phyloP scores from a whole-genome alignment of 768 basidiomycete species.

The Rhizopogon rudus region DNA sequence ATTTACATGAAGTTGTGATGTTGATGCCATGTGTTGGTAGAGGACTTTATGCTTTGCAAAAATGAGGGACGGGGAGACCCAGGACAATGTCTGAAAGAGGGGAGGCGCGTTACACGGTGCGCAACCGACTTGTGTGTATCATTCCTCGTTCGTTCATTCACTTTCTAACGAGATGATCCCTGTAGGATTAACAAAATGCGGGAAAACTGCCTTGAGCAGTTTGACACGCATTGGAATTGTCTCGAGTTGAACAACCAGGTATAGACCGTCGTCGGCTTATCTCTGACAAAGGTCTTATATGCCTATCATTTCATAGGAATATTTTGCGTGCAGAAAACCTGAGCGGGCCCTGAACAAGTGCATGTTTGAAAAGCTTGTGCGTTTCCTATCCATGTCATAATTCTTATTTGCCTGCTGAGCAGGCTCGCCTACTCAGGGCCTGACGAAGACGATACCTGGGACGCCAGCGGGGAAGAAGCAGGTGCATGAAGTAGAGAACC shows the following conservation, averaged over 20 bases:
- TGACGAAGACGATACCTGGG: constrained; percentile 89
- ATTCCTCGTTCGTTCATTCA: not conserved
- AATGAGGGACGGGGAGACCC: constrained; percentile 78
- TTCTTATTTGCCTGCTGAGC: not conserved
- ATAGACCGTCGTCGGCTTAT: constrained; percentile 20
- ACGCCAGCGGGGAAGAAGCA: constrained; percentile 75
- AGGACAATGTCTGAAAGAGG: constrained; percentile 92
- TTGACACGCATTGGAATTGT: constrained; percentile 91
- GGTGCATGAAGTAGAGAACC: constrained; percentile 85
- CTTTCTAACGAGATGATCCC: not conserved
- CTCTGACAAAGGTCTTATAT: not conserved
- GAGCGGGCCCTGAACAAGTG: constrained; percentile 88
- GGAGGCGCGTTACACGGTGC: constrained; percentile 92
- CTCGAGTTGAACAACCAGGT: constrained; percentile 94
- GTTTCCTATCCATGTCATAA: constrained; percentile 25
- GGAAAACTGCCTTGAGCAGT: constrained; percentile 83
- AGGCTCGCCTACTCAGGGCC: constrained; percentile 50
- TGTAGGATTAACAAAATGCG: constrained; percentile 87
- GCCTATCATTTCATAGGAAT: constrained; percentile 53
- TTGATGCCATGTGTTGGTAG: constrained; percentile 42
- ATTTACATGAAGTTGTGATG: constrained; percentile 3
- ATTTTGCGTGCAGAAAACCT: constrained; percentile 81
- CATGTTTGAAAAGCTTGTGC: constrained; percentile 93
- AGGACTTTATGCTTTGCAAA: constrained; percentile 99
- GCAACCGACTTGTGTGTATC: constrained; percentile 82